Conservation (phyloP, 2,329 filamentous ascomycete species). For the Aschersonia sp. region DNA sequence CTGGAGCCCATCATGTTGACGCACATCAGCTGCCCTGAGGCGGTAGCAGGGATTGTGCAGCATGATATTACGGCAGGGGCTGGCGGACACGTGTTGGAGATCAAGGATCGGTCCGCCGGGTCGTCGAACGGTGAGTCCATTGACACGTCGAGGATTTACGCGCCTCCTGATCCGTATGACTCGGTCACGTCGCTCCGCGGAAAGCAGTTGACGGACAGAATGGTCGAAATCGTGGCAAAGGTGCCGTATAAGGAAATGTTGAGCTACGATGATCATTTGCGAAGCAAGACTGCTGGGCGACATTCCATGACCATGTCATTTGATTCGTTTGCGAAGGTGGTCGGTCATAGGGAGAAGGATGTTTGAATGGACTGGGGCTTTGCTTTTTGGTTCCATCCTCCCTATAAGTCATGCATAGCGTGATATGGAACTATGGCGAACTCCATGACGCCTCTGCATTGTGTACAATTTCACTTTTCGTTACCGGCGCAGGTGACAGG, state of each 20-base stretch:
- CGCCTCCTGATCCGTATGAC: slow-evolving; percentile 72
- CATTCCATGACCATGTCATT: slow-evolving; percentile 45
- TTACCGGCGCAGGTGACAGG: no score
- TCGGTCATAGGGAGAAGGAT: slow-evolving; percentile 37
- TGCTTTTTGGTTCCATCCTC: not conserved
- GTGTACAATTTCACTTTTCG: no score
- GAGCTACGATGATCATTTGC: slow-evolving; percentile 77
- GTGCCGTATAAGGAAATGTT: slow-evolving; percentile 96
- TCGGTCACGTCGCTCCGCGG: slow-evolving; percentile 40
- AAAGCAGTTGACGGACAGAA: slow-evolving; percentile 32
- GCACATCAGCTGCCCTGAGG: slow-evolving; percentile 74
- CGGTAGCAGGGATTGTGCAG: slow-evolving; percentile 64
- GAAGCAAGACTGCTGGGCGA: slow-evolving; percentile 77
- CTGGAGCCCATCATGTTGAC: slow-evolving; percentile 93
- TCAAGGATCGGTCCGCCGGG: slow-evolving; percentile 39
- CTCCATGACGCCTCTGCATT: no score
- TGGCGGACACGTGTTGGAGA: slow-evolving; percentile 58
- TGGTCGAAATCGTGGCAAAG: slow-evolving; percentile 61
- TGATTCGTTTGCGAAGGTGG: slow-evolving; percentile 41
- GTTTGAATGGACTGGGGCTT: slow-evolving; percentile 14
- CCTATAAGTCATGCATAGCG: not conserved
- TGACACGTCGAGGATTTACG: slow-evolving; percentile 65
- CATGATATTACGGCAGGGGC: slow-evolving; percentile 65
- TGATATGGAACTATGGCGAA: not conserved
- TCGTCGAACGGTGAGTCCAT: slow-evolving; percentile 31